phyloP scores from a whole-genome alignment of 176 grass and related monocot genomes.

The Panicum miliaceum region DNA sequence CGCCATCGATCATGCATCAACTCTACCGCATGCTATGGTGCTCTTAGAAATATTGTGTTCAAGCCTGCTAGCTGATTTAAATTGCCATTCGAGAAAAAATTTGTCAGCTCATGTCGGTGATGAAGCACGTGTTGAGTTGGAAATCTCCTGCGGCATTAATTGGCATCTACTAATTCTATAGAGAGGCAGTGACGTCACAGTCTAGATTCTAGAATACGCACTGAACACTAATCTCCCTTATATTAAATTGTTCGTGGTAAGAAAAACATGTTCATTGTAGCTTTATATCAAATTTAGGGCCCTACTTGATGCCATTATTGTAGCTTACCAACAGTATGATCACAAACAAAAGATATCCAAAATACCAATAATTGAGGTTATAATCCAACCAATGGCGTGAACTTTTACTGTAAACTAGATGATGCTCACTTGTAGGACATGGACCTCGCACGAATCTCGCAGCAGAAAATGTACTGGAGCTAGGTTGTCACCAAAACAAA shows the following conservation, averaged over 20 bases:
- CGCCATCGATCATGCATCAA: neutral
- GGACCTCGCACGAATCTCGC: neutral
- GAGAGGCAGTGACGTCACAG: neutral
- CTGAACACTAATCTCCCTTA: too few relatives aligned
- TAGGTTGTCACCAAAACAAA: neutral
- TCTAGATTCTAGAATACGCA: too few relatives aligned
- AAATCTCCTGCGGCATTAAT: neutral
- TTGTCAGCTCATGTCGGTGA: neutral
- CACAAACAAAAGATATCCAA: too few relatives aligned
- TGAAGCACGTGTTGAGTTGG: neutral
- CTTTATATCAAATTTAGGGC: too few relatives aligned
- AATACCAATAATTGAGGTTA: too few relatives aligned
- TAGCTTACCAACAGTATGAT: too few relatives aligned
- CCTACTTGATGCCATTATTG: too few relatives aligned
- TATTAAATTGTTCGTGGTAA: too few relatives aligned
- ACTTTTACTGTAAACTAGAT: neutral
- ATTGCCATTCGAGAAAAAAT: too few relatives aligned
- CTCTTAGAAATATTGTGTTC: neutral
- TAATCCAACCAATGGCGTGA: neutral
- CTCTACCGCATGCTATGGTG: neutral
- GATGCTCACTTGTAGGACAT: neutral
- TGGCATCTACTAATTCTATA: neutral
- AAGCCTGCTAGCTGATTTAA: neutral
- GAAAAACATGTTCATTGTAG: too few relatives aligned
- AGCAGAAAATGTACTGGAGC: neutral